A percentile compares a stretch with the other conserved stretches of the same genome.
Evolutionary conservation across 2,329 filamentous ascomycete species (phyloP).

Genomic region (Colletotrichum gigasporum): DNA sequence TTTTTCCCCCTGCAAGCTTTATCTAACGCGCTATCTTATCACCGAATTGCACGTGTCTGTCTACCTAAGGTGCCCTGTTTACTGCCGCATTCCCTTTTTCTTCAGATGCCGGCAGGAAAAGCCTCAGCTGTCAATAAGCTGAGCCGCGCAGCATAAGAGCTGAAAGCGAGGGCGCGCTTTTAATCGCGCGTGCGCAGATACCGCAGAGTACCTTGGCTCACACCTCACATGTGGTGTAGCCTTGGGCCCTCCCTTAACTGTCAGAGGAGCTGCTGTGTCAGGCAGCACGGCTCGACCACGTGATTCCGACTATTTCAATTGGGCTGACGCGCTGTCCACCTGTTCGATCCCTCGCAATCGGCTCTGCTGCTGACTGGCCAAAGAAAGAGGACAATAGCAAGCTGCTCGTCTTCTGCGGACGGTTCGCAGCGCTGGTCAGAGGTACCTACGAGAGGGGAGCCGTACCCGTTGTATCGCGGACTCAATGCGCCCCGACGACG

Average conservation of each 20-base stretch:
- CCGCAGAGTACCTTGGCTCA: not conserved
- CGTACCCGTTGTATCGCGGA: not conserved
- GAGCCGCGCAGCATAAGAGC: not conserved
- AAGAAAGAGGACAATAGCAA: not conserved
- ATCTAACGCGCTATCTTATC: not conserved
- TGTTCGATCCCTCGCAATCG: not conserved
- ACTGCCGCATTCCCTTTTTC: too few relatives aligned
- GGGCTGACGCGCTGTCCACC: not conserved
- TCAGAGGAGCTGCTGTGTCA: constrained; percentile 13
- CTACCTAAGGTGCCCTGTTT: too few relatives aligned
- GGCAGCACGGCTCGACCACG: constrained; percentile 18
- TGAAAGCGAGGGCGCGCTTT: not conserved
- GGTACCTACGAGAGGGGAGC: not conserved
- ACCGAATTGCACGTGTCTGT: not conserved
- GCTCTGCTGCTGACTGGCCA: not conserved
- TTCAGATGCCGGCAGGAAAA: too few relatives aligned
- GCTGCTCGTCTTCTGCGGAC: too few relatives aligned
- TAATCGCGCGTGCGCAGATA: not conserved
- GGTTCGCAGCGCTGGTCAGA: too few relatives aligned
- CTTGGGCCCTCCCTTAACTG: not conserved
- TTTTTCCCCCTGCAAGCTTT: not conserved
- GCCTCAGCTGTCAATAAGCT: not conserved
- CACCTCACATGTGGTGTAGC: not conserved
- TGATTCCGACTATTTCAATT: constrained; percentile 2
- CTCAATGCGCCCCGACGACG: not conserved